Conservation (phyloP, 148 eudicot genomes). For the Tetragonia tetragonoides region DNA sequence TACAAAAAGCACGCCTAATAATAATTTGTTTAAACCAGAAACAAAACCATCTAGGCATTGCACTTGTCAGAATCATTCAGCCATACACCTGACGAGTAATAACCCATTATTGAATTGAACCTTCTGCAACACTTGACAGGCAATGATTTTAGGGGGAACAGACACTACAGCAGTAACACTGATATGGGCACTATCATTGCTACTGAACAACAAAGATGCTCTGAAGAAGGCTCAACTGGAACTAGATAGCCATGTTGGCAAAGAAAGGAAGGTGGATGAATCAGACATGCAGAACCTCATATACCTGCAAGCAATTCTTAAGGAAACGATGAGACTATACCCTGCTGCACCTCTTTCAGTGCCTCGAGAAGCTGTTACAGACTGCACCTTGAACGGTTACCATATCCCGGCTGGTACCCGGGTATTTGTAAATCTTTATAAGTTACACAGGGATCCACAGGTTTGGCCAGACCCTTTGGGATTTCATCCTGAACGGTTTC, state of each 20-base stretch:
- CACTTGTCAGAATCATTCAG: too few relatives aligned
- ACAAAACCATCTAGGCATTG: too few relatives aligned
- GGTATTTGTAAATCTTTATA: conserved; percentile 17
- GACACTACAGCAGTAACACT: conserved; percentile 29
- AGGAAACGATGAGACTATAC: conserved; percentile 21
- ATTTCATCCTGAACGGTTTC: conserved; percentile 25
- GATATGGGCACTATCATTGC: conserved; percentile 30
- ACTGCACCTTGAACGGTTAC: conserved; percentile 16
- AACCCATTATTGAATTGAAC: neutral
- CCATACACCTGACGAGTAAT: neutral
- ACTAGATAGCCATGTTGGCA: conserved; percentile 25
- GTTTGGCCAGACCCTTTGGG: conserved; percentile 17
- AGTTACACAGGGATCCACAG: conserved; percentile 24
- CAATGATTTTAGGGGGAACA: conserved; percentile 21
- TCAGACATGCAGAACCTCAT: conserved; percentile 18
- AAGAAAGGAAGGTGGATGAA: conserved; percentile 24
- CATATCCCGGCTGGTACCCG: conserved; percentile 20
- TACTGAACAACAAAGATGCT: conserved; percentile 21
- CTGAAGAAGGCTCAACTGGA: conserved; percentile 28
- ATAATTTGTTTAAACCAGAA: too few relatives aligned
- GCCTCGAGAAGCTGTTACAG: conserved; percentile 18
- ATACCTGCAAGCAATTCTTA: conserved; percentile 23
- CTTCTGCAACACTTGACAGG: neutral
- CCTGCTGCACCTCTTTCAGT: conserved; percentile 14
- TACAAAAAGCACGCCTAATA: too few relatives aligned